Percentiles rank a stretch among this genome's conserved stretches.
phyloP scores from a whole-genome alignment of 305 asterid species.

The Rubia peregrina region DNA sequence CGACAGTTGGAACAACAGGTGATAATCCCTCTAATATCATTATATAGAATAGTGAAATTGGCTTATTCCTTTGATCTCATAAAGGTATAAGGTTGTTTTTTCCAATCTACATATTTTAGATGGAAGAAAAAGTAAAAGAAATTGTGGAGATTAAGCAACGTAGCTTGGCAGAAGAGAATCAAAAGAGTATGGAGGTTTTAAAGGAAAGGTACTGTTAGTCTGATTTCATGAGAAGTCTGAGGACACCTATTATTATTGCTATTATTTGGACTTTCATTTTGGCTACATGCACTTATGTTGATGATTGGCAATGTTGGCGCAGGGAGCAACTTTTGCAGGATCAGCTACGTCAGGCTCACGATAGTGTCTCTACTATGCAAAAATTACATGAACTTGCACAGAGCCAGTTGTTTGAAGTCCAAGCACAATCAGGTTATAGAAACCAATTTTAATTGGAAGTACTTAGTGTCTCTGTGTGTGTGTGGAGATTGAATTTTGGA shows the following conservation, averaged over 20 bases:
- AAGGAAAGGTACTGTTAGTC: conserved; percentile 69
- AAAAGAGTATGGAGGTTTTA: conserved; percentile 85
- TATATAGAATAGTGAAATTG: not conserved
- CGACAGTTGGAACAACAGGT: conserved; percentile 99
- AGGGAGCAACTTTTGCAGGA: conserved; percentile 90
- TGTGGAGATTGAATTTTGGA: not conserved
- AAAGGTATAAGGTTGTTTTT: not conserved
- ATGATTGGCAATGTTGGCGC: conserved; percentile 26
- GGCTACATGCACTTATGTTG: not conserved
- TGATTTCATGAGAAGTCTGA: conserved; percentile 14
- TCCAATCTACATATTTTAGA: conserved; percentile 34
- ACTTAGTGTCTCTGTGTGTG: not conserved
- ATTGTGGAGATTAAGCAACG: conserved; percentile 97
- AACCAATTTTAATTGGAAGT: not conserved
- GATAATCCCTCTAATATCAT: conserved; percentile 10
- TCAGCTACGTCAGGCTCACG: conserved; percentile 94
- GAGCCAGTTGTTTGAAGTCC: conserved; percentile 95
- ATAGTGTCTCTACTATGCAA: conserved; percentile 94
- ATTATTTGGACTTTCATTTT: conserved; percentile 4
- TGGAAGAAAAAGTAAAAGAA: conserved; percentile 99
- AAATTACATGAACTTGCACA: conserved; percentile 98
- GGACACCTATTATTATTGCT: conserved; percentile 16
- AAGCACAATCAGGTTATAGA: conserved; percentile 87
- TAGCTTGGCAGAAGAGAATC: conserved; percentile 97
- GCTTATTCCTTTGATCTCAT: not conserved